Evolutionary conservation across 164 flowering plant genomes (phyloP).

Genomic region (Sextonia rubra): DNA sequence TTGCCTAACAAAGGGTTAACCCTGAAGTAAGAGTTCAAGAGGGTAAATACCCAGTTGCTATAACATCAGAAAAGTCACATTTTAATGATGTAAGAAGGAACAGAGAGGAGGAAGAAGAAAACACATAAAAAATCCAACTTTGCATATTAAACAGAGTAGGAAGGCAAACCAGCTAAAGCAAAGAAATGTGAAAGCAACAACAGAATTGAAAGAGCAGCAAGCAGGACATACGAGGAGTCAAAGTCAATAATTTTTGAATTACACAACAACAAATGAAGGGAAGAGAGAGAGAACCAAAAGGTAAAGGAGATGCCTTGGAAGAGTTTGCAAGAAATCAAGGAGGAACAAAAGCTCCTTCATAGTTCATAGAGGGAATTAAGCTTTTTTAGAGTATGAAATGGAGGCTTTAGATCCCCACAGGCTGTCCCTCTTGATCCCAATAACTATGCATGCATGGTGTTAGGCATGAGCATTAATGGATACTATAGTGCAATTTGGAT

Average conservation of each 20-base stretch:
- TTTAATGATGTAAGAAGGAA: not conserved
- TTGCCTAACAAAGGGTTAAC: not conserved
- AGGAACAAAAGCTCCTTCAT: not conserved
- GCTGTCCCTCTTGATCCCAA: constrained; percentile 16
- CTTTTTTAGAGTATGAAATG: constrained; percentile 3
- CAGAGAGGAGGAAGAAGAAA: not conserved
- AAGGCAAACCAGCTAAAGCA: not conserved
- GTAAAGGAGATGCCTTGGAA: constrained; percentile 8
- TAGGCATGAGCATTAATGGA: not conserved
- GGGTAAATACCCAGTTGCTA: constrained; percentile 5
- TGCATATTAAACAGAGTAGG: not conserved
- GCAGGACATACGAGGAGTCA: not conserved
- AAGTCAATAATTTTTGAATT: not conserved
- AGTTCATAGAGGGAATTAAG: constrained; percentile 1
- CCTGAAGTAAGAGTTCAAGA: not conserved
- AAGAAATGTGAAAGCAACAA: not conserved
- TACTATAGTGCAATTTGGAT: not conserved
- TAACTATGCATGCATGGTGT: not conserved
- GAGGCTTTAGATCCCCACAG: constrained; percentile 5
- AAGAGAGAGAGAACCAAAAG: constrained; percentile 10
- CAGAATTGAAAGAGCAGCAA: not conserved
- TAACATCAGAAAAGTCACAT: not conserved
- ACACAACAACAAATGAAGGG: constrained; percentile 3
- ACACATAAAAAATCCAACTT: constrained; percentile 1
- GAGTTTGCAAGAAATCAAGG: constrained; percentile 7